Conservation (phyloP, 257 asterid genomes). For the Primulina eburnea region DNA sequence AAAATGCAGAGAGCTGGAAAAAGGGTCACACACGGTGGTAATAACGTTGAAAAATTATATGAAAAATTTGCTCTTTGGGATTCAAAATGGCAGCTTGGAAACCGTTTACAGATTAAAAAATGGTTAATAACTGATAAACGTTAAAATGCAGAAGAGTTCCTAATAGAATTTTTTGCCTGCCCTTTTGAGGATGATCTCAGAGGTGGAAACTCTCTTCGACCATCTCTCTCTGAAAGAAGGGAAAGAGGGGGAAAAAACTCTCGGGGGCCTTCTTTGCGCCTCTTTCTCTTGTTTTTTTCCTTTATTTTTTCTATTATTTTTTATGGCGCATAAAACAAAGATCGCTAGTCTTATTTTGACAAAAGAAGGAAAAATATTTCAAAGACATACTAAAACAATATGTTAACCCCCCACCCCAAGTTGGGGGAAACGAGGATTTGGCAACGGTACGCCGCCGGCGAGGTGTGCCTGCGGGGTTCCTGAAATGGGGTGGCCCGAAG, state of each 20-base stretch:
- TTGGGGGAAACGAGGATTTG: not conserved
- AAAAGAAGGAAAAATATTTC: not conserved
- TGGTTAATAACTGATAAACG: not conserved
- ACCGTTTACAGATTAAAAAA: constrained; percentile 17
- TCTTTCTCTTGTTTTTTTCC: constrained; percentile 44
- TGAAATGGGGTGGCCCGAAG: constrained; percentile 30
- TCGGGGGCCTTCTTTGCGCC: constrained; percentile 27
- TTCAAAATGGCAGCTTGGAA: constrained; percentile 30
- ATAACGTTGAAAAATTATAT: constrained; percentile 6
- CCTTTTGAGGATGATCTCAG: constrained; percentile 88
- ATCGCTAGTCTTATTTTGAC: not conserved
- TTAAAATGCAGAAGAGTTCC: constrained; percentile 15
- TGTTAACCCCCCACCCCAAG: not conserved
- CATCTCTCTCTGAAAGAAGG: constrained; percentile 38
- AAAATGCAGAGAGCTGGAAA: constrained; percentile 20
- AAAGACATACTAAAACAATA: not conserved
- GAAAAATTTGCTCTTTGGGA: constrained; percentile 7
- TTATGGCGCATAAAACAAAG: not conserved
- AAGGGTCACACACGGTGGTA: constrained; percentile 23
- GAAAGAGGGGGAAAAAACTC: constrained; percentile 26
- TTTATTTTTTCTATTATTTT: constrained; percentile 2
- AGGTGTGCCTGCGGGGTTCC: constrained; percentile 22
- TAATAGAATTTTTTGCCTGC: constrained; percentile 44
- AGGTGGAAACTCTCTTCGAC: constrained; percentile 73
- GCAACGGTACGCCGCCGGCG: constrained; percentile 34